Conservation (phyloP, 208 protist species). For the Wallacemonas sp. region DNA sequence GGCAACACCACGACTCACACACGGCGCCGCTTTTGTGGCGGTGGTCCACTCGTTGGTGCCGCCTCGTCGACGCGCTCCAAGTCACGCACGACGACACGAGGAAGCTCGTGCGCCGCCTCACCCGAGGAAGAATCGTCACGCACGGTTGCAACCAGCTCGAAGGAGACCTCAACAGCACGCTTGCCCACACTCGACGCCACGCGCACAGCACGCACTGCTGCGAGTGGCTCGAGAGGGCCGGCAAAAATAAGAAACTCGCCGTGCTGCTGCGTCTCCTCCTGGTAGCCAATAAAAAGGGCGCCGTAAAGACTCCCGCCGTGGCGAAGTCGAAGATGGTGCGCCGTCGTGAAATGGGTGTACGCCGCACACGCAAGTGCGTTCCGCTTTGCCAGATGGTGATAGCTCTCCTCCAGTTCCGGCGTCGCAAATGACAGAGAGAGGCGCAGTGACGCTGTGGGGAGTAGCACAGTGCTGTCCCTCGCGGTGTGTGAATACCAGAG, state of each 20-base stretch:
- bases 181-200: conserved; percentile 67
- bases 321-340: conserved; percentile 40
- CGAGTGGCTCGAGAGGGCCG: conserved; percentile 44
- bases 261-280: conserved; percentile 20
- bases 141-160: neutral
- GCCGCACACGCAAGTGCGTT: conserved; percentile 39
- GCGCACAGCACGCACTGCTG: conserved; percentile 34
- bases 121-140: neutral
- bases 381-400: conserved; percentile 11
- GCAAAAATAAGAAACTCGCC: conserved; percentile 56
- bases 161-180: conserved; percentile 22
- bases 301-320: conserved; percentile 65
- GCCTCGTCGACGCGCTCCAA: neutral
- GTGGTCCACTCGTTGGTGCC: conserved; percentile 2
- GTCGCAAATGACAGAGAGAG: conserved; percentile 30
- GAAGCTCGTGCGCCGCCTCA: neutral
- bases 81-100: neutral
- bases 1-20: neutral
- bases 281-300: conserved; percentile 68
- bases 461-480: neutral
- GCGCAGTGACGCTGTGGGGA: neutral
- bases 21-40: conserved; percentile 2
- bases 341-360: conserved; percentile 46
- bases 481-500: neutral
- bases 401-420: conserved; percentile 10